These are phyloP conservation scores for Trichocomaceae sp. DNA, from an alignment of 2,329 filamentous ascomycete genomes.

Conservation along the genomic window DNA sequence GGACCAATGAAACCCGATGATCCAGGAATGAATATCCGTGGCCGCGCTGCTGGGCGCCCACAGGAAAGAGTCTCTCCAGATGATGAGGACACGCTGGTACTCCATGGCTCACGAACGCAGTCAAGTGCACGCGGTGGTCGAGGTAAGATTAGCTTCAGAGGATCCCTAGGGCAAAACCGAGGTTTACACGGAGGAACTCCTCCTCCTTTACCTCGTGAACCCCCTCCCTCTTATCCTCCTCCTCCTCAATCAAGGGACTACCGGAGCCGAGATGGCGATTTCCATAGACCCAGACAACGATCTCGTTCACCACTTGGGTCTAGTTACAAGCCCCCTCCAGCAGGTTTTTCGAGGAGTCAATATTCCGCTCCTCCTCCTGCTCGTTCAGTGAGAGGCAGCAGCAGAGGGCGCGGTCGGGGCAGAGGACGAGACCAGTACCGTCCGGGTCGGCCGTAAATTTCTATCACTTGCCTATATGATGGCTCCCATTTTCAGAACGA, in stretches of 20 bases:
- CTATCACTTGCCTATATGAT: background rate
- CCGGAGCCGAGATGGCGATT: constrained; percentile 24
- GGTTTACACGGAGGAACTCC: constrained; percentile 17
- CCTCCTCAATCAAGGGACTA: constrained; percentile 13
- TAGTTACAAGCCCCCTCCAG: constrained; percentile 1
- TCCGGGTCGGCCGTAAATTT: constrained; percentile 15
- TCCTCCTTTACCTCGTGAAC: constrained; percentile 10
- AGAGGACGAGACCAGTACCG: constrained; percentile 23
- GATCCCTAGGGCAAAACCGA: constrained; percentile 24
- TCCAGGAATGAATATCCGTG: constrained; percentile 30
- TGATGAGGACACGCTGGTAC: constrained; percentile 27
- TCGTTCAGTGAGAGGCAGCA: constrained; percentile 12
- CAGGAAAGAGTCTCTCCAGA: constrained; percentile 30
- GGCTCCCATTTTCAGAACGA: background rate
- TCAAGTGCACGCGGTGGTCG: constrained; percentile 17
- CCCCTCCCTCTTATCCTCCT: constrained; percentile 1
- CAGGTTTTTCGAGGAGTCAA: background rate
- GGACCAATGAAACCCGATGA: constrained; percentile 7
- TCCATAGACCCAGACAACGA: constrained; percentile 22
- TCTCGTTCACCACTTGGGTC: constrained; percentile 27
- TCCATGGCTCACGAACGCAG: constrained; percentile 17
- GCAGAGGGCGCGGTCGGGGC: constrained; percentile 17
- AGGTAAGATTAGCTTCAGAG: constrained; percentile 31
- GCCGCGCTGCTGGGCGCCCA: constrained; percentile 28
- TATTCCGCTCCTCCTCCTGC: background rate